Evolutionary conservation across 179 eudicot species (phyloP).

Genomic region (Carnegiea gigantea): DNA sequence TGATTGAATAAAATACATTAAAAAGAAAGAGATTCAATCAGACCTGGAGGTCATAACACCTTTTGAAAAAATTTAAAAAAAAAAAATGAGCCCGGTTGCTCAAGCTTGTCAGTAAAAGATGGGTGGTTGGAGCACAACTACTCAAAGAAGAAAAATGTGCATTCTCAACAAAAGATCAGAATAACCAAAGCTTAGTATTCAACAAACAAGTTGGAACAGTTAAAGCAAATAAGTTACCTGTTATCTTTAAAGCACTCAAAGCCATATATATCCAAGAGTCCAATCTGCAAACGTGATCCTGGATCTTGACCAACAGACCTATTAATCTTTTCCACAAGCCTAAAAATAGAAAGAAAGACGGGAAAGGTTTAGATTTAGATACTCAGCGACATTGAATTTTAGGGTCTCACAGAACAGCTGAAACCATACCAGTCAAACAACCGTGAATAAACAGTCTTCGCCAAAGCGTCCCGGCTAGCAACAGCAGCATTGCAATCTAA

Average conservation of each 20-base stretch:
- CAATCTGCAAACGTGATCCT: constrained; percentile 67
- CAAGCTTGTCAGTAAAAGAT: neutral
- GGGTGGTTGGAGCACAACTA: neutral
- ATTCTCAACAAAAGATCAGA: neutral
- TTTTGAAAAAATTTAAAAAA: neutral
- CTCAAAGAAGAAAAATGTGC: neutral
- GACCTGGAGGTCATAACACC: neutral
- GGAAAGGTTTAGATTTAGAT: neutral
- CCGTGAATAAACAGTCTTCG: constrained; percentile 89
- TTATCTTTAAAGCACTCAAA: constrained; percentile 93
- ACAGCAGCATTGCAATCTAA: constrained; percentile 86
- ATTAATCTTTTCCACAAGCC: constrained; percentile 97
- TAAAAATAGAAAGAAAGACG: constrained; percentile 32
- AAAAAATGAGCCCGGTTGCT: neutral
- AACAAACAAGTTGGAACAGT: constrained; percentile 1
- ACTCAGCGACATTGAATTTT: neutral
- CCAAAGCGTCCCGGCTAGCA: constrained; percentile 93
- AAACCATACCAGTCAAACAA: constrained; percentile 82
- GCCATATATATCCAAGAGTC: constrained; percentile 94
- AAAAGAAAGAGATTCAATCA: neutral
- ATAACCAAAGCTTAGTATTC: neutral
- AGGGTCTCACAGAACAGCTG: neutral
- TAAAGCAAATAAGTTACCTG: constrained; percentile 44
- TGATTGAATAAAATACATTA: neutral
- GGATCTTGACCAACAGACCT: constrained; percentile 92